These are phyloP conservation scores for Euryodendron excelsum DNA, from an alignment of 148 eudicot species.

Conservation along the genomic window DNA sequence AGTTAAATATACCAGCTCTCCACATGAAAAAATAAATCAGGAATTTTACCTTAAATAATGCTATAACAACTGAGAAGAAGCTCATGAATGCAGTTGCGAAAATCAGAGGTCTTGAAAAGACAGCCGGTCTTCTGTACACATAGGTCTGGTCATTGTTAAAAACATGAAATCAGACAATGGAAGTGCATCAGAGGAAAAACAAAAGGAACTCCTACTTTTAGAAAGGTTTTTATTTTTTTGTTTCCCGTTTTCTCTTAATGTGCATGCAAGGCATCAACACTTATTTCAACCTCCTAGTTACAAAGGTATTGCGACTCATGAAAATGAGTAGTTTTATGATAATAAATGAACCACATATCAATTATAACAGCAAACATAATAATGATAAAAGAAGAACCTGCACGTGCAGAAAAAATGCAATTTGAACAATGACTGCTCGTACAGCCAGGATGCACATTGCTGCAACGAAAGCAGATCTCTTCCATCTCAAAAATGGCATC, in stretches of 20 bases:
- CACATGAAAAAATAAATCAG: background rate
- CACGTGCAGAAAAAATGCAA: constrained; percentile 85
- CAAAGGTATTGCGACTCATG: background rate
- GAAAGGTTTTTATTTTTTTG: too few relatives aligned
- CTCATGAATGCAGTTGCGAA: constrained; percentile 98
- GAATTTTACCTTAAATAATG: constrained; percentile 69
- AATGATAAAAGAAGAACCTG: constrained; percentile 53
- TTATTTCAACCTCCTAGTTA: background rate
- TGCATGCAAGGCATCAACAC: background rate
- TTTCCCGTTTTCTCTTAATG: background rate
- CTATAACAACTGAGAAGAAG: constrained; percentile 95
- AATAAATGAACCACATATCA: background rate
- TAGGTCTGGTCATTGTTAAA: constrained; percentile 50
- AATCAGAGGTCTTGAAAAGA: constrained; percentile 70
- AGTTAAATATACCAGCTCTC: background rate
- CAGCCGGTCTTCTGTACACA: constrained; percentile 68
- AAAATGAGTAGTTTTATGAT: background rate
- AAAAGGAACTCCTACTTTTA: background rate
- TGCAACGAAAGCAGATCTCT: constrained; percentile 83
- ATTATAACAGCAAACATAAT: too few relatives aligned
- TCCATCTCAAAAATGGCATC: constrained; percentile 90
- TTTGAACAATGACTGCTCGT: constrained; percentile 85
- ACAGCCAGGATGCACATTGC: constrained; percentile 95
- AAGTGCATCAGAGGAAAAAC: background rate
- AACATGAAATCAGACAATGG: background rate